Evolutionary conservation across 495 filamentous ascomycete species (phyloP), one percentile per base, ranked within the genome.

Genomic region (Viridothelium virens): DNA sequence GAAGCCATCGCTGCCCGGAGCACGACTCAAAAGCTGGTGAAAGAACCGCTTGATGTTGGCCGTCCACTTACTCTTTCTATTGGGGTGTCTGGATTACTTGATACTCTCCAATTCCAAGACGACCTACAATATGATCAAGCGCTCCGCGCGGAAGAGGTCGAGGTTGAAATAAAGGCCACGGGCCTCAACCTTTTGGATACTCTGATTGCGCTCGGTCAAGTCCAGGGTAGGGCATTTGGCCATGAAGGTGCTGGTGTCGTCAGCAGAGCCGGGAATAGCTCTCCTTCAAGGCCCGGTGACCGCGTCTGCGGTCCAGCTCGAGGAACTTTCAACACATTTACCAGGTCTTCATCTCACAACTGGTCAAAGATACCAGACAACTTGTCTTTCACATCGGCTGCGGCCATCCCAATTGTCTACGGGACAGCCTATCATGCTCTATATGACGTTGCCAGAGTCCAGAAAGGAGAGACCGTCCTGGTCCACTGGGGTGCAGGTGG

Each of bases 401-500:
- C 81, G 0, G 78, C 78, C 0, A 74, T 85, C 41, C 78, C 77
- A 9, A 46, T 67, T 1, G 81, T 78, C 0, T 82, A 75, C 67
- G 41, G 68, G 6, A 81, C 80, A 0, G 70, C 77, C 0, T 65
- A 82, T 0, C 78, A 80, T 67, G 68, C 70, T 1, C 50, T 85
- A 0, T 63, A 77, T 7, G 46, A 80, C 46, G 33, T 79, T 39
- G 76, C 71, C 2, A 66, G 71, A 11, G 36, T 78, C 3, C 31
- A 74, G 48, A 70, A 63, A 18, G 77, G 74, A 39, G 70, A 83
- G 59, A 71, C 70, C 0, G 68, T 86, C 1, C 71, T 86, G 6
- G 84, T 86, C 63, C 83, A 85, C 38, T 74, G 77, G 0, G 82
- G 78, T 10, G 74, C 80, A 9, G 75, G 78, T 0, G 79, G 78